Evolutionary conservation across 352 stramenopile species (phyloP).

Genomic region (Globisporangium abappressorium): DNA sequence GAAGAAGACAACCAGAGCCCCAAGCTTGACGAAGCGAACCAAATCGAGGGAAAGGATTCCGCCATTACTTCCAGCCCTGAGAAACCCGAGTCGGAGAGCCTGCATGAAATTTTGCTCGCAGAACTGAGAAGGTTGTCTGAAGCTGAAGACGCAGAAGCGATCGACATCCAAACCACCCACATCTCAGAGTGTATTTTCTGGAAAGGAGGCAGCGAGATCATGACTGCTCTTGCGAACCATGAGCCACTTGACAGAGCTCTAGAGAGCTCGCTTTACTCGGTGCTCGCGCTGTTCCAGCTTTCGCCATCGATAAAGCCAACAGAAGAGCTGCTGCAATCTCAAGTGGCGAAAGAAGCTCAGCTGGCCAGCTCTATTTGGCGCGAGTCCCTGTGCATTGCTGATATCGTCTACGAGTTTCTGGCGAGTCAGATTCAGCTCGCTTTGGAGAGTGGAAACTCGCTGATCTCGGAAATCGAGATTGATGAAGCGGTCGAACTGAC

Average conservation of each 20-base stretch:
- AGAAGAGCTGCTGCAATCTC: conserved; percentile 20
- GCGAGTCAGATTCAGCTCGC: conserved; percentile 11
- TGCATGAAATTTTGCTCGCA: background rate
- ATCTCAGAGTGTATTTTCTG: conserved; percentile 21
- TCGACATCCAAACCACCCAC: conserved; percentile 17
- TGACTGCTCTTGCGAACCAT: conserved; percentile 13
- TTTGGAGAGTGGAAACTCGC: conserved; percentile 26
- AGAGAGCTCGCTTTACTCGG: conserved; percentile 25
- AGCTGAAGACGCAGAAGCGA: conserved; percentile 23
- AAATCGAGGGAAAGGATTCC: background rate
- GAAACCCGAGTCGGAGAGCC: background rate
- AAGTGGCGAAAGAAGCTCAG: conserved; percentile 22
- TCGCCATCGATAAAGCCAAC: conserved; percentile 6
- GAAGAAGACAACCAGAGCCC: conserved; percentile 1
- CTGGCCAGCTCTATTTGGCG: conserved; percentile 13
- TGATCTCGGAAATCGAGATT: conserved; percentile 46
- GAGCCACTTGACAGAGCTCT: conserved; percentile 22
- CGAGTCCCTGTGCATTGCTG: conserved; percentile 13
- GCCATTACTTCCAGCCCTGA: background rate
- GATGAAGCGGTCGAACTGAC: conserved; percentile 30
- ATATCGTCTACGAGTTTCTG: conserved; percentile 18
- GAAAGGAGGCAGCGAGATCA: conserved; percentile 17
- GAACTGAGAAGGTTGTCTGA: conserved; percentile 28
- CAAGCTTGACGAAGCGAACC: background rate
- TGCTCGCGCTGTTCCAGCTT: conserved; percentile 32